phyloP scores from a whole-genome alignment of 2,329 filamentous ascomycete genomes.

The Sclerotinia subarctica region DNA sequence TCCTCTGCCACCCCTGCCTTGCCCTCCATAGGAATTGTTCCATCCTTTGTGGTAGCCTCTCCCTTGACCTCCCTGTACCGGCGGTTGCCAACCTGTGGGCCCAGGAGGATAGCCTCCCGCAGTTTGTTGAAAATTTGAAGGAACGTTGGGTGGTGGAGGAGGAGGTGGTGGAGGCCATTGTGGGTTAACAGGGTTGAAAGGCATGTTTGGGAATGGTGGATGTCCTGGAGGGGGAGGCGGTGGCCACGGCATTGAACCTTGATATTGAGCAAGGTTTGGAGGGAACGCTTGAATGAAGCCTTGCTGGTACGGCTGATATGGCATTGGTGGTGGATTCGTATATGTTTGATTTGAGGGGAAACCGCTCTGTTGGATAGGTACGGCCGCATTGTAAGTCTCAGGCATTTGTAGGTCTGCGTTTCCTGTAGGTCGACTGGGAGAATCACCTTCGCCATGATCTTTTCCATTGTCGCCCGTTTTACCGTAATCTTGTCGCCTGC shows the following conservation, averaged over 20 bases:
- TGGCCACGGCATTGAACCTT: conserved; percentile 20
- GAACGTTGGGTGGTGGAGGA: conserved; percentile 17
- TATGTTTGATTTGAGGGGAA: conserved; percentile 12
- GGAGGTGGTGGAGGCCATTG: conserved; percentile 23
- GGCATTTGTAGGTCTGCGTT: conserved; percentile 20
- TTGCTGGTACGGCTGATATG: conserved; percentile 26
- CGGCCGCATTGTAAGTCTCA: not conserved
- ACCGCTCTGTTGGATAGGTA: conserved; percentile 1
- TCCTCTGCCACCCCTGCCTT: conserved; percentile 32
- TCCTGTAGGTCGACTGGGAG: conserved; percentile 19
- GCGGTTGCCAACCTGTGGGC: conserved; percentile 32
- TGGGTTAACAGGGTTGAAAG: conserved; percentile 16
- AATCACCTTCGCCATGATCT: not conserved
- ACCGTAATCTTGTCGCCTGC: conserved; percentile 23
- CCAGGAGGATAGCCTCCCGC: conserved; percentile 26
- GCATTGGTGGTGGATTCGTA: conserved; percentile 24
- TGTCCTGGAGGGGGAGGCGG: conserved; percentile 33
- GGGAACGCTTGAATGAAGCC: conserved; percentile 32
- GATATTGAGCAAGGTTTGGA: conserved; percentile 26
- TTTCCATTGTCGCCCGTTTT: conserved; percentile 1
- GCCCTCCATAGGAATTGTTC: conserved; percentile 26
- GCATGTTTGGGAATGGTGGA: conserved; percentile 26
- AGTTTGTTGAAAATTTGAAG: conserved; percentile 25
- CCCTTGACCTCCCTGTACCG: conserved; percentile 23
- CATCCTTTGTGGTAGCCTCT: conserved; percentile 32